Evolutionary conservation across 108 stramenopile species (phyloP), one percentile per base, ranked within the genome.

Genomic region (Poteriospumella lacustris): DNA sequence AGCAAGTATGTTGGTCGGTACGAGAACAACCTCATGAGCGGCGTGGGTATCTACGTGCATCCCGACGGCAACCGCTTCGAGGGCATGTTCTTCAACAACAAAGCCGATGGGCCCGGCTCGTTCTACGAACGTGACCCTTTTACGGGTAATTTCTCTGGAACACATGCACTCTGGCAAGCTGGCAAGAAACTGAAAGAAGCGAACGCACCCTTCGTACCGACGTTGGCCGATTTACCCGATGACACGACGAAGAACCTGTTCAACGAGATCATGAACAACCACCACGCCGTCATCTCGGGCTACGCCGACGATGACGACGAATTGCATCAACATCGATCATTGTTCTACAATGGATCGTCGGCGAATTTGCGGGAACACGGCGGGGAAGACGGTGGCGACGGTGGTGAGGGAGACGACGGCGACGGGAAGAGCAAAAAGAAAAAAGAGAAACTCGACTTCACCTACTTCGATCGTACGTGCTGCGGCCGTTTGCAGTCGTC

Each of bases 21-120:
- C 42, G 70, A 73, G 28, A 73, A 73, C 44, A 56, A 56, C 24
- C 15, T 5, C 9, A 73, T 73, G 70, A 26, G n/a, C 36, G 70
- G 70, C 9, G 33, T 73, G 3, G 70, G 70, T 73, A 24, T 73
- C 47, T 73, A 42, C 33, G 12, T 39, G 9, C 70, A 73, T 73
- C 70, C 70, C 15, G 24, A 73, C 42, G 70, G 70, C 31, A 38
- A 73, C 36, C 36, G 70, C 9, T 73, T 73, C 36, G 70, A 73
- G 36, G 70, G 70, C 28, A 73, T 56, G 43, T 73, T 73, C 36
- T 38, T 73, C 70, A 73, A 73, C 47, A 73, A 73, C 42, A 73
- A 73, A 73, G 31, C 70, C 12, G 70, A 73, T 73, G 70, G 70
- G 31, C 70, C 43, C 9, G 70, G 70, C 3, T 52, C 70, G 5